Evolutionary conservation across 2,329 filamentous ascomycete species (phyloP).

Genomic region (Cladosporium phlei): DNA sequence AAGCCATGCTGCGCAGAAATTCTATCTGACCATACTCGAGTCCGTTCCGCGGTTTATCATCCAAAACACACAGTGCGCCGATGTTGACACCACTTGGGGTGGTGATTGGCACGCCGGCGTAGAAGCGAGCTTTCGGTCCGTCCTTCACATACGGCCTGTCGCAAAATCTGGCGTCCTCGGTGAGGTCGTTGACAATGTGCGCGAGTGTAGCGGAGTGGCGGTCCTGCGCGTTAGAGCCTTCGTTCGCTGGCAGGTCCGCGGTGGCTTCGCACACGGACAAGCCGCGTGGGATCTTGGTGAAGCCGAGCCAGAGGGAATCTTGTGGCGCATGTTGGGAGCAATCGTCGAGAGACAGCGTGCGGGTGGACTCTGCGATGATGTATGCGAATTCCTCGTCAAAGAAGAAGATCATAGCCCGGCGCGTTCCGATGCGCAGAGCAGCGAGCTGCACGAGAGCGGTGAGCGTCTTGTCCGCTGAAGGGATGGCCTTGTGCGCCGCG

Average conservation of each 20-base stretch:
- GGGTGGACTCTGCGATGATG: constrained; percentile 51
- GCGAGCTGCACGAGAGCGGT: constrained; percentile 49
- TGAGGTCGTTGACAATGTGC: constrained; percentile 29
- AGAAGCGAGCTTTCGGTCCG: constrained; percentile 40
- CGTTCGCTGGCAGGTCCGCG: constrained; percentile 20
- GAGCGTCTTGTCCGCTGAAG: constrained; percentile 36
- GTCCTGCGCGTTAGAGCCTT: constrained; percentile 19
- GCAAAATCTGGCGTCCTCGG: constrained; percentile 25
- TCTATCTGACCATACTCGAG: constrained; percentile 46
- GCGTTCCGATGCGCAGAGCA: constrained; percentile 44
- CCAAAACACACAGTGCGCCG: constrained; percentile 57
- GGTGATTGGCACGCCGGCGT: constrained; percentile 58
- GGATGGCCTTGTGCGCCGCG: constrained; percentile 23
- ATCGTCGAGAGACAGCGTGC: constrained; percentile 38
- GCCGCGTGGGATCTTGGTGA: constrained; percentile 25
- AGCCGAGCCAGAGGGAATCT: constrained; percentile 29
- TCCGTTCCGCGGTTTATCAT: constrained; percentile 50
- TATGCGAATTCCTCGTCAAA: constrained; percentile 49
- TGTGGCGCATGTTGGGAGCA: constrained; percentile 20
- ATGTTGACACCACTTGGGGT: constrained; percentile 55
- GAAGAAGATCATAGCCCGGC: constrained; percentile 50
- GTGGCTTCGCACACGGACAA: constrained; percentile 31
- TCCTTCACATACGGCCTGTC: constrained; percentile 26
- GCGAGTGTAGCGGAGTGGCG: background rate
- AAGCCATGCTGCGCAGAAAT: constrained; percentile 55